Conservation (phyloP, 2,329 filamentous ascomycete genomes). For the Alternaria postmessia region DNA sequence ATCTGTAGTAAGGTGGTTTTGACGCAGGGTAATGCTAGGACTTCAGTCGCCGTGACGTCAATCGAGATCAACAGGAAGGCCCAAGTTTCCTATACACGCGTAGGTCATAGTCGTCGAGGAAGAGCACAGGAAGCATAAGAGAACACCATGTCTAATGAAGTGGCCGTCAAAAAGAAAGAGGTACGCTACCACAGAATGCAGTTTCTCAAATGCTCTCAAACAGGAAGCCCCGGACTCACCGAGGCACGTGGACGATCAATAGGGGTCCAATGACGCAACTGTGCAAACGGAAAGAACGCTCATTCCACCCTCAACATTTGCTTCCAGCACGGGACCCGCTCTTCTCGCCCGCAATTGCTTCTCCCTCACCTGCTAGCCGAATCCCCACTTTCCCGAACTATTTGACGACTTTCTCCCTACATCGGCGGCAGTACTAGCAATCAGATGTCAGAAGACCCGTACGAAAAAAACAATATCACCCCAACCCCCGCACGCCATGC, state of each 20-base stretch:
- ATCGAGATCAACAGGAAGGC: not conserved
- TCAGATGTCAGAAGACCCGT: not conserved
- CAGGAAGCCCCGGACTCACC: not conserved
- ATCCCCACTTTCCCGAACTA: not conserved
- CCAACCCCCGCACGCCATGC: constrained; percentile 4
- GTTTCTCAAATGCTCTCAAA: not conserved
- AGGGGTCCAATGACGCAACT: constrained; percentile 4
- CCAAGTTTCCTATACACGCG: not conserved
- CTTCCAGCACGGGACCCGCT: not conserved
- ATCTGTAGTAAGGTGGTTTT: not conserved
- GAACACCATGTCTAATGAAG: not conserved
- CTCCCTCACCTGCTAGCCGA: not conserved
- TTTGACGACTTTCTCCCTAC: not conserved
- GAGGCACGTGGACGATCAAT: not conserved
- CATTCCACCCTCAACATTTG: not conserved
- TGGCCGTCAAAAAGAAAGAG: not conserved
- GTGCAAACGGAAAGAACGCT: not conserved
- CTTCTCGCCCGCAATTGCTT: constrained; percentile 1
- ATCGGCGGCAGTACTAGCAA: constrained; percentile 2
- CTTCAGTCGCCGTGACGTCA: not conserved
- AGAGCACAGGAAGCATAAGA: not conserved
- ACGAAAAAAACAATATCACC: not conserved
- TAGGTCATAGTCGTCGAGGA: not conserved
- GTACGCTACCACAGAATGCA: not conserved
- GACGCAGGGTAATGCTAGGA: constrained; percentile 2